Conservation (phyloP, 441 rosid genomes). For the Flueggea neowawraea region DNA sequence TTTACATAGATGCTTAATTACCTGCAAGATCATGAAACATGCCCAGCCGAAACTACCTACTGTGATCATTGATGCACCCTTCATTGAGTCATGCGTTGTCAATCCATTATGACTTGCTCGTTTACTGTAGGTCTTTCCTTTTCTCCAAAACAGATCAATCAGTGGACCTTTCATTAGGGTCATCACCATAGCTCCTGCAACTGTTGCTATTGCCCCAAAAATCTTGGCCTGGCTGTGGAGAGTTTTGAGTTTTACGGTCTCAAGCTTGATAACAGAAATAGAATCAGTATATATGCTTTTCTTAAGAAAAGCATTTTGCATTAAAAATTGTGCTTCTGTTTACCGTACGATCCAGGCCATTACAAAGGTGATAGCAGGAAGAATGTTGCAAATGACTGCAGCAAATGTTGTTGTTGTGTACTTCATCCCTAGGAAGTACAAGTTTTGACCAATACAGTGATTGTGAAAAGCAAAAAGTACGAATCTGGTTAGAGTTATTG, state of each 20-base stretch:
- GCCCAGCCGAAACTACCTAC: constrained; percentile 65
- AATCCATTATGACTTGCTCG: neutral
- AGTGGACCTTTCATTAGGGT: constrained; percentile 68
- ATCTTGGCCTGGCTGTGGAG: constrained; percentile 1
- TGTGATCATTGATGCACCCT: constrained; percentile 57
- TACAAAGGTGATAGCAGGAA: constrained; percentile 82
- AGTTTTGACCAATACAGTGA: constrained; percentile 87
- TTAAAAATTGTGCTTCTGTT: neutral
- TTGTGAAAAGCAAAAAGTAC: constrained; percentile 20
- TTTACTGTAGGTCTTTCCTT: constrained; percentile 25
- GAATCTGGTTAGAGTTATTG: no score
- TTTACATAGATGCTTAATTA: constrained; percentile 11
- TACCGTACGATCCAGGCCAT: constrained; percentile 66
- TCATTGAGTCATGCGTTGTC: constrained; percentile 37
- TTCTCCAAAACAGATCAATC: constrained; percentile 51
- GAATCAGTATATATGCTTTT: no score
- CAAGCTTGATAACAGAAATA: constrained; percentile 19
- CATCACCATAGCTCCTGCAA: constrained; percentile 35
- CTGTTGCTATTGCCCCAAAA: neutral
- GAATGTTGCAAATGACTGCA: constrained; percentile 68
- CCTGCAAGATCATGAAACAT: constrained; percentile 66
- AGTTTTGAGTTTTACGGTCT: neutral
- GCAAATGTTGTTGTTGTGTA: constrained; percentile 88
- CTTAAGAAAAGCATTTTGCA: neutral
- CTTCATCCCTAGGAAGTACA: constrained; percentile 81